These are phyloP conservation scores for Allium cepa DNA, from an alignment of 106 monocot genomes.

Conservation along the genomic window DNA sequence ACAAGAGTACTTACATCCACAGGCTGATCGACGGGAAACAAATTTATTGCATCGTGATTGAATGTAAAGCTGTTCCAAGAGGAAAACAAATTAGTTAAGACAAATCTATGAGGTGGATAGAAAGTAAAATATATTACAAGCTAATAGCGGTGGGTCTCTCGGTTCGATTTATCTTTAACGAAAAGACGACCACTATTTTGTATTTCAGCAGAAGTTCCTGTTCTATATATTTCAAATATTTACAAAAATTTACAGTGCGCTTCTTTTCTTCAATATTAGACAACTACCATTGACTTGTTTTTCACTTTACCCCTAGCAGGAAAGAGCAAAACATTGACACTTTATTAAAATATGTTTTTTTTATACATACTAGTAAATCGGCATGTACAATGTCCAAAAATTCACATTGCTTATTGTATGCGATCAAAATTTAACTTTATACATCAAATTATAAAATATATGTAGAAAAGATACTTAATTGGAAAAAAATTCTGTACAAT, in stretches of 20 bases:
- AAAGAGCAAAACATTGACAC: too few relatives aligned
- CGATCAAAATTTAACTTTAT: too few relatives aligned
- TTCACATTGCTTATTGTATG: too few relatives aligned
- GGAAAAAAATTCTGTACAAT: too few relatives aligned
- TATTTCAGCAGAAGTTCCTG: background rate
- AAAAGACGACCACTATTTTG: background rate
- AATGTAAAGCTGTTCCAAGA: constrained; percentile 49
- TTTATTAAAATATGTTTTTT: too few relatives aligned
- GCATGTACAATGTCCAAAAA: too few relatives aligned
- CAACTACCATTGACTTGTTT: too few relatives aligned
- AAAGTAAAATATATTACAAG: background rate
- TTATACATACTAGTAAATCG: too few relatives aligned
- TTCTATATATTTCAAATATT: background rate
- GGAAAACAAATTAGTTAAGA: background rate
- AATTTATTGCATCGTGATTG: constrained; percentile 49
- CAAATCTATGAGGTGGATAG: background rate
- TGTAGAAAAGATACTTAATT: too few relatives aligned
- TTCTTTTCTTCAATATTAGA: background rate
- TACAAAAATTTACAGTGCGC: background rate
- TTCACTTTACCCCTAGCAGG: too few relatives aligned
- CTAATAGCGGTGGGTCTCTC: too few relatives aligned
- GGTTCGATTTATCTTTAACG: background rate
- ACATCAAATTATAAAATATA: too few relatives aligned
- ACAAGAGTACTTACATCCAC: constrained; percentile 33
- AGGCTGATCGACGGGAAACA: constrained; percentile 52